Percentiles rank a stretch among this genome's conserved stretches.
These are phyloP conservation scores for Tuber calosporum DNA, from an alignment of 495 filamentous ascomycete genomes.

Conservation along the genomic window DNA sequence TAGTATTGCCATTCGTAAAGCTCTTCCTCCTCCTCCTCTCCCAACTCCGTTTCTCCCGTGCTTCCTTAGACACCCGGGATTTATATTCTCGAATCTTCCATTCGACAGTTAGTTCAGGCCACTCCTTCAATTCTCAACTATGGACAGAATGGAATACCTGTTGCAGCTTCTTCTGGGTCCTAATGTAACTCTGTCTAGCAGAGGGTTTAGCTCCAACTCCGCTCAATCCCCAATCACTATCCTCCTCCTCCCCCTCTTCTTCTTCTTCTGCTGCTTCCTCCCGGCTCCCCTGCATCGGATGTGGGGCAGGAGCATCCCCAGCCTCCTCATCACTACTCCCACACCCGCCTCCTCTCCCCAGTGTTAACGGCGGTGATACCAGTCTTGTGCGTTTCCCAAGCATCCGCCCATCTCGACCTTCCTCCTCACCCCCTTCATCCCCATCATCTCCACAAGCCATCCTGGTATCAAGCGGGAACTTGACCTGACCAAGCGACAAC, in stretches of 20 bases:
- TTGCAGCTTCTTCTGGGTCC: conserved; percentile 65
- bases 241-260: conserved; percentile 43
- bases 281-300: not conserved
- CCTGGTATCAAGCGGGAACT: conserved; percentile 1
- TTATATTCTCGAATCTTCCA: conserved; percentile 63
- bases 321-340: not conserved
- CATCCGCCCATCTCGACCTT: not conserved
- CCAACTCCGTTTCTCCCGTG: conserved; percentile 64
- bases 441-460: conserved; percentile 8
- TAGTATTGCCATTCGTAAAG: conserved; percentile 19
- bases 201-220: conserved; percentile 90
- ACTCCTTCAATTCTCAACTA: not conserved
- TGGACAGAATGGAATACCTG: conserved; percentile 47
- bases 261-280: not conserved
- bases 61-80: conserved; percentile 73
- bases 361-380: conserved; percentile 5
- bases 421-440: conserved; percentile 15
- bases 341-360: not conserved
- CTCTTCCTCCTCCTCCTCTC: conserved; percentile 49
- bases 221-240: conserved; percentile 46
- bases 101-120: not conserved
- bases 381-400: conserved; percentile 6
- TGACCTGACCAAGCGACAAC: conserved; percentile 12
- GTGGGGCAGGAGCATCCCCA: not conserved
- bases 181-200: conserved; percentile 67